A percentile compares a stretch with the other conserved stretches of the same genome.
Conservation (phyloP, 768 basidiomycete genomes). For the Collybiopsis luxurians region DNA sequence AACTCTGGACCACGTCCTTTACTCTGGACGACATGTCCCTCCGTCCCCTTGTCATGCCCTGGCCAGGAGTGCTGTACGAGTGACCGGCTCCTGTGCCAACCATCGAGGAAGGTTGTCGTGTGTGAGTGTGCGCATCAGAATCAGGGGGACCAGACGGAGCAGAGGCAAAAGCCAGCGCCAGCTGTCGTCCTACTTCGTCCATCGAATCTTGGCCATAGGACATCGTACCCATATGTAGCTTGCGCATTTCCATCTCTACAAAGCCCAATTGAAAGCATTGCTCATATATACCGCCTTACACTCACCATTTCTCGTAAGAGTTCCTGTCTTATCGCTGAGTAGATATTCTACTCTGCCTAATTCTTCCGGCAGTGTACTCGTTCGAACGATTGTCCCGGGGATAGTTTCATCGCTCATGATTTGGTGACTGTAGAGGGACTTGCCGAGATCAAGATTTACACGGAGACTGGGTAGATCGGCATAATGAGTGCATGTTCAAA, state of each 20-base stretch:
- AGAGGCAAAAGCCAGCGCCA: slow-evolving; percentile 79
- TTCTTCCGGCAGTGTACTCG: slow-evolving; percentile 97
- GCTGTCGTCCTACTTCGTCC: slow-evolving; percentile 95
- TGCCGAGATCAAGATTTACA: slow-evolving; percentile 99
- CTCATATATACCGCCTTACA: background rate
- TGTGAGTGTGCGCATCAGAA: background rate
- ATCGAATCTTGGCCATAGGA: slow-evolving; percentile 97
- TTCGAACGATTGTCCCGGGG: slow-evolving; percentile 92
- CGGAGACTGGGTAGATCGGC: too few relatives aligned
- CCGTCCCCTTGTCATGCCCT: slow-evolving; percentile 45
- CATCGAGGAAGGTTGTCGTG: background rate
- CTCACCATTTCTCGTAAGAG: slow-evolving; percentile 93
- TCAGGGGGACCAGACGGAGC: slow-evolving; percentile 57
- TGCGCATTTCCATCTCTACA: slow-evolving; percentile 99
- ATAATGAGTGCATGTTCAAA: too few relatives aligned
- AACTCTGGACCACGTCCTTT: slow-evolving; percentile 86
- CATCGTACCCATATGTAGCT: slow-evolving; percentile 98
- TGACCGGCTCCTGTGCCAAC: background rate
- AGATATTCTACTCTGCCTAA: slow-evolving; percentile 94
- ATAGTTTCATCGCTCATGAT: slow-evolving; percentile 95
- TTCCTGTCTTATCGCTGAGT: slow-evolving; percentile 97
- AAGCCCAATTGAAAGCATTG: background rate
- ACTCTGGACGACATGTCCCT: slow-evolving; percentile 95
- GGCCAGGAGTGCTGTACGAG: too few relatives aligned
- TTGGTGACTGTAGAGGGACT: slow-evolving; percentile 94